Evolutionary conservation across 139 green algal species (phyloP).

Genomic region (Axilococcus clingmanii): DNA sequence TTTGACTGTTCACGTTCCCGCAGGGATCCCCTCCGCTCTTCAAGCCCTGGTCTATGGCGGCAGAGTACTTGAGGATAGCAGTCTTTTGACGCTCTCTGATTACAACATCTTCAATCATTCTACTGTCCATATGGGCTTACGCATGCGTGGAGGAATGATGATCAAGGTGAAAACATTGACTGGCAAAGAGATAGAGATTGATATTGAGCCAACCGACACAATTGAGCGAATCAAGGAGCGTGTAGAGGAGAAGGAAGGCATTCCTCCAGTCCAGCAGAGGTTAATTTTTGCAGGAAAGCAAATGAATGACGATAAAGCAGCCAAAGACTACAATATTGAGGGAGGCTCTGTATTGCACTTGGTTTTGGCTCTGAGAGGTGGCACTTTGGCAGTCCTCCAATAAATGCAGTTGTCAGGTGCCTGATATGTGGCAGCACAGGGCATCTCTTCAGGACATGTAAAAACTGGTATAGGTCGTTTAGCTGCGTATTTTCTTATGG

Average conservation of each 20-base stretch:
- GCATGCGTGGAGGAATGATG: constrained; percentile 56
- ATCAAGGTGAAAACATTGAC: constrained; percentile 98
- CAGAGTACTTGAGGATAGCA: constrained; percentile 94
- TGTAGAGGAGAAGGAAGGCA: constrained; percentile 99
- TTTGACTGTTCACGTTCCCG: constrained; percentile 91
- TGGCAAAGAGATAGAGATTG: constrained; percentile 99
- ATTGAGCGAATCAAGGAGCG: constrained; percentile 99
- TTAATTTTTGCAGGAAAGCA: constrained; percentile 97
- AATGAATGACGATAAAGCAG: constrained; percentile 98
- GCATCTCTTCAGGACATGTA: neutral
- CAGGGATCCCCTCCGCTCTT: constrained; percentile 90
- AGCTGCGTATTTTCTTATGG: no score
- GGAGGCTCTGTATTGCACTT: constrained; percentile 95
- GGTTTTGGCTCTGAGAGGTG: constrained; percentile 52
- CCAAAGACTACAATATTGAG: constrained; percentile 99
- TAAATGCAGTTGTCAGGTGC: no score
- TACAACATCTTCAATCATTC: constrained; percentile 98
- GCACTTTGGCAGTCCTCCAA: neutral
- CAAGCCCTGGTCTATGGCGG: constrained; percentile 94
- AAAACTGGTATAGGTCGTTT: no score
- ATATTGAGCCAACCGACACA: constrained; percentile 96
- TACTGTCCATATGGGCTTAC: constrained; percentile 95
- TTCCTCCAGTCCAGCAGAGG: constrained; percentile 96
- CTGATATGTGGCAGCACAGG: no score
- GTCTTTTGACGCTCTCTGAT: constrained; percentile 88